phyloP scores from a whole-genome alignment of 768 basidiomycete species.

The Boletus reticuloceps region DNA sequence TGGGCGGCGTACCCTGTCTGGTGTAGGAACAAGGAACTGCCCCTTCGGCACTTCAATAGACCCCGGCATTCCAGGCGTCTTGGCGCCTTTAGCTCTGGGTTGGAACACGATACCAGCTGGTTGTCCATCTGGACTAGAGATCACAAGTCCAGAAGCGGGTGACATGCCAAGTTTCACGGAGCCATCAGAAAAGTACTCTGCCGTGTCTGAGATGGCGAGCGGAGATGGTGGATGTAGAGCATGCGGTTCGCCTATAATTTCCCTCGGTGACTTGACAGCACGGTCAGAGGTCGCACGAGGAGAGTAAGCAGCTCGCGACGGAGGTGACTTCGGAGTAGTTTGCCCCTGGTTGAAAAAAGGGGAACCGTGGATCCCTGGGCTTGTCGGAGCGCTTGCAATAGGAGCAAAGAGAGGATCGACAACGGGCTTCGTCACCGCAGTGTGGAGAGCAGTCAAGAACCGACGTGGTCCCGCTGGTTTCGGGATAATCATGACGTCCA shows the following conservation, averaged over 20 bases:
- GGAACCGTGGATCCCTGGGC: slow-evolving; percentile 57
- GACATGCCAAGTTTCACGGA: slow-evolving; percentile 71
- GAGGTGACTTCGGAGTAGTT: slow-evolving; percentile 41
- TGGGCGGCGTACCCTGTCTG: slow-evolving; percentile 28
- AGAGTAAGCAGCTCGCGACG: slow-evolving; percentile 39
- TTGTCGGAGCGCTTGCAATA: slow-evolving; percentile 90
- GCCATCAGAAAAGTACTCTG: slow-evolving; percentile 64
- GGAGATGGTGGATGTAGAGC: slow-evolving; percentile 63
- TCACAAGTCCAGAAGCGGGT: slow-evolving; percentile 81
- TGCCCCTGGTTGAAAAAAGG: slow-evolving; percentile 40
- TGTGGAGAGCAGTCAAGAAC: slow-evolving; percentile 88
- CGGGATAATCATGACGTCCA: slow-evolving; percentile 95
- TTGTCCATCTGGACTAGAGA: slow-evolving; percentile 91
- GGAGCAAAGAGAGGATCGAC: slow-evolving; percentile 92
- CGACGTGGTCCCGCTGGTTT: slow-evolving; percentile 96
- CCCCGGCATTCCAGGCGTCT: slow-evolving; percentile 27
- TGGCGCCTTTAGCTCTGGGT: slow-evolving; percentile 52
- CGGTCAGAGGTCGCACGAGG: slow-evolving; percentile 63
- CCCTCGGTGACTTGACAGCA: slow-evolving; percentile 54
- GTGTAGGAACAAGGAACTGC: slow-evolving; percentile 29
- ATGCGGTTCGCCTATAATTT: slow-evolving; percentile 37
- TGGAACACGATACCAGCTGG: slow-evolving; percentile 97
- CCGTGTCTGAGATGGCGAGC: slow-evolving; percentile 62
- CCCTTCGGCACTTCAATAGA: slow-evolving; percentile 49
- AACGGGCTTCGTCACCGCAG: slow-evolving; percentile 78